A percentile compares a stretch with the other conserved stretches of the same genome.
Conservation (phyloP, 495 filamentous ascomycete genomes). For the Hapsidospora chrysogenum region DNA sequence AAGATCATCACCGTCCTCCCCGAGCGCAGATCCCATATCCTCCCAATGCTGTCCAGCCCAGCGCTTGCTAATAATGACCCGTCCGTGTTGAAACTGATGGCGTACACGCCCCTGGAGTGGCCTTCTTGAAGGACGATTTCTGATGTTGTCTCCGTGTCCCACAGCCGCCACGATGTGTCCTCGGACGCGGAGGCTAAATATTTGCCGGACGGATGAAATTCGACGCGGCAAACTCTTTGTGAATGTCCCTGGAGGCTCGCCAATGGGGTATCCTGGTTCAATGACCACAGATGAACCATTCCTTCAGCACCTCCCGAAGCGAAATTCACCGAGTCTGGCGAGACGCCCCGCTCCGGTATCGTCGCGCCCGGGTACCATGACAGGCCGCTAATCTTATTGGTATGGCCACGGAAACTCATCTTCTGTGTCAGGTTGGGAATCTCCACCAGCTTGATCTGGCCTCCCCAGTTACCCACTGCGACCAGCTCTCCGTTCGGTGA, state of each 20-base stretch:
- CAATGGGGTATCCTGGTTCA: constrained; percentile 66
- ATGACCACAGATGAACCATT: constrained; percentile 77
- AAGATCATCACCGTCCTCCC: constrained; percentile 92
- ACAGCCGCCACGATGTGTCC: constrained; percentile 93
- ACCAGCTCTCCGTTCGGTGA: constrained; percentile 70
- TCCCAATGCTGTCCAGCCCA: constrained; percentile 82
- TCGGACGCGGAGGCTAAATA: constrained; percentile 89
- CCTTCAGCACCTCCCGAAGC: constrained; percentile 87
- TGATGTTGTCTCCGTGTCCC: constrained; percentile 74
- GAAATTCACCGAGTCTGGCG: constrained; percentile 60
- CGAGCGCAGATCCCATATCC: constrained; percentile 93
- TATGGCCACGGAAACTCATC: constrained; percentile 60
- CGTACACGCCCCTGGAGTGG: constrained; percentile 80
- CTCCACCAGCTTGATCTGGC: constrained; percentile 68
- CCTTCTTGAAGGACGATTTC: constrained; percentile 88
- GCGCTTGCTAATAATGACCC: constrained; percentile 81
- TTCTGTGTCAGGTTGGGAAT: constrained; percentile 71
- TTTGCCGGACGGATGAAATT: constrained; percentile 83
- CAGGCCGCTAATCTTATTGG: constrained; percentile 73
- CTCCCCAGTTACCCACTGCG: constrained; percentile 83
- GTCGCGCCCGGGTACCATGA: constrained; percentile 84
- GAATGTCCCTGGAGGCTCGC: constrained; percentile 73
- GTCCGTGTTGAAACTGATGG: constrained; percentile 75
- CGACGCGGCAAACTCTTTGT: constrained; percentile 74
- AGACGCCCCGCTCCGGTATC: constrained; percentile 47